These are phyloP conservation scores for Sodiomyces alkalinus DNA, from an alignment of 2,329 filamentous ascomycete species.

Conservation along the genomic window DNA sequence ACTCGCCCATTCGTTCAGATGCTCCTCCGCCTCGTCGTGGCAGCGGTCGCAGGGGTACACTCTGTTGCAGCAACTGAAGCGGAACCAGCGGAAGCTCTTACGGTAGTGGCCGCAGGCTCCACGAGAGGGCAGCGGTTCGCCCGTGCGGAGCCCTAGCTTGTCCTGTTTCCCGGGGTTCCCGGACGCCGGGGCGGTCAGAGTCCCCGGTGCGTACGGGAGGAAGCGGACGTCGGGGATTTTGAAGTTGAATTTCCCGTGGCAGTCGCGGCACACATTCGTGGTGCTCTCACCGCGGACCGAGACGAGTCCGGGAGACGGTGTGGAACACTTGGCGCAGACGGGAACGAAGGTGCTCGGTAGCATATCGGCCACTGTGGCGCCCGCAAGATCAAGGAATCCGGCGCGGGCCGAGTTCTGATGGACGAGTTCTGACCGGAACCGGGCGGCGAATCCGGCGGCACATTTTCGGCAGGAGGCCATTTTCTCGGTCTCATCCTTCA, in stretches of 20 bases:
- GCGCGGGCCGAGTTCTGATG: constrained; percentile 60
- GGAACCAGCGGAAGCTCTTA: constrained; percentile 47
- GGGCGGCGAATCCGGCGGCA: constrained; percentile 31
- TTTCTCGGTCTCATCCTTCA: constrained; percentile 41
- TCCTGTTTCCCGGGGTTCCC: constrained; percentile 31
- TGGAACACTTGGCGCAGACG: constrained; percentile 64
- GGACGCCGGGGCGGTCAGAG: constrained; percentile 21
- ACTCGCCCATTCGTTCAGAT: constrained; percentile 68
- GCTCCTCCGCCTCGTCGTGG: constrained; percentile 56
- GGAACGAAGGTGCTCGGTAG: constrained; percentile 67
- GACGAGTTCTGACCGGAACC: constrained; percentile 53
- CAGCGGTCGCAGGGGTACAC: constrained; percentile 55
- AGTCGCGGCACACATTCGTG: constrained; percentile 63
- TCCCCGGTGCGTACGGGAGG: constrained; percentile 47
- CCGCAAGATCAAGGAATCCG: constrained; percentile 63
- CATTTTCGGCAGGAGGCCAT: constrained; percentile 43
- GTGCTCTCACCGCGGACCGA: constrained; percentile 60
- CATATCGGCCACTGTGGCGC: constrained; percentile 61
- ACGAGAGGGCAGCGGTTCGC: constrained; percentile 35
- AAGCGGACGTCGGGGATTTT: constrained; percentile 68
- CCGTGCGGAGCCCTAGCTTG: constrained; percentile 39
- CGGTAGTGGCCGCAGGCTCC: constrained; percentile 44
- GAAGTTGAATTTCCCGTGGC: constrained; percentile 68
- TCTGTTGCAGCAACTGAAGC: constrained; percentile 45
- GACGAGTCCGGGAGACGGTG: constrained; percentile 49